Base-by-base conservation (phyloP, 176 grass and related monocot genomes). In the Aegilops sharonensis region DNA sequence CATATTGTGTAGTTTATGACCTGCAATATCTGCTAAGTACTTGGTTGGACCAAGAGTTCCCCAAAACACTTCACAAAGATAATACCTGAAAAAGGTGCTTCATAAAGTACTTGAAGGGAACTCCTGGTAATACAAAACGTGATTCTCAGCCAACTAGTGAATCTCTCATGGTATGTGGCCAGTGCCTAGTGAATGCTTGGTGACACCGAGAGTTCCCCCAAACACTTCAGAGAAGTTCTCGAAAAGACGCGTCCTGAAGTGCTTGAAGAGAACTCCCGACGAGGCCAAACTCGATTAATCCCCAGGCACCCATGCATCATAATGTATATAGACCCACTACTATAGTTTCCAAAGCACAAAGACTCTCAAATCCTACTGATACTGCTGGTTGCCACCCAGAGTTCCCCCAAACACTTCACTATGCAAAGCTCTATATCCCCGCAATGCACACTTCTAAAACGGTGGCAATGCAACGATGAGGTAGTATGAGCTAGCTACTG, bases 371-470 rank as follows among this genome's bases (percentile, higher is more conserved):
- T 47, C 62, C 60, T 72, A 78, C 3, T 0, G 6, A 59, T n/a
- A n/a, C 5, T 61, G 47, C 0, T 79, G 52, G 9, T 30, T 67
- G 64, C 34, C 69, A 69, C 54, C 76, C 3, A 39, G 64, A 89
- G 81, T 84, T 87, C 52, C 69, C 90, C 84, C 84, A 87, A 87
- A 89, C 84, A 89, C 81, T 92, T 92, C 81, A 81, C 12, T 79
- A 39, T 54, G 1, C 11, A 45, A 11, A 79, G 23, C 42, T 83
- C 23, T 66, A 47, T 20, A 15, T n/a, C 23, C 56, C 66, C 65
- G 6, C 23, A 57, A 57, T 57, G 17, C 6, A 21, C 54, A 57
- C 18, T 57, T 57, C 21, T 21, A 18, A 66, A 83, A 54, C 30
- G 36, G 25, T 63, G 40, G 0, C 42, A 56, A 83, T 77, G 63